A percentile compares a stretch with the other conserved stretches of the same genome.
Evolutionary conservation across 2,329 filamentous ascomycete genomes (phyloP).

Genomic region (Arthrinium puccinioides): DNA sequence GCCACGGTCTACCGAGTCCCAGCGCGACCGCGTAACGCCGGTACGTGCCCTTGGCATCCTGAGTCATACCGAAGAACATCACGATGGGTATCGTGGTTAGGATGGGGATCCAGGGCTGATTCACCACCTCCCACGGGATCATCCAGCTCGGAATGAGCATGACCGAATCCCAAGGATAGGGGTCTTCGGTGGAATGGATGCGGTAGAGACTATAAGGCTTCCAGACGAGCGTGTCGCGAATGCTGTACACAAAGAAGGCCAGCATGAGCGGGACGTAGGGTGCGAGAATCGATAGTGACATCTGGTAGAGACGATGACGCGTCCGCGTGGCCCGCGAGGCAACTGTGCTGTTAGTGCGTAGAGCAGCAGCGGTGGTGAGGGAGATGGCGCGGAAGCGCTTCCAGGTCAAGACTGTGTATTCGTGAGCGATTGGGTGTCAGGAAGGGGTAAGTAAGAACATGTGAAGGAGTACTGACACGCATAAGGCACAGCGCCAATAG

Average conservation of each 20-base stretch:
- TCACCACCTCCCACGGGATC: constrained; percentile 31
- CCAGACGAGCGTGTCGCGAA: constrained; percentile 20
- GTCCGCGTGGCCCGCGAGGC: constrained; percentile 37
- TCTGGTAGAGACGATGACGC: constrained; percentile 46
- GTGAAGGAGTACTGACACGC: constrained; percentile 36
- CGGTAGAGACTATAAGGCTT: constrained; percentile 31
- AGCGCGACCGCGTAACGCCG: constrained; percentile 17
- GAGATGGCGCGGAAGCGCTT: constrained; percentile 39
- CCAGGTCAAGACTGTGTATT: constrained; percentile 31
- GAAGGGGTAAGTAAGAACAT: too few species aligned
- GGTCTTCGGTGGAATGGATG: constrained; percentile 30
- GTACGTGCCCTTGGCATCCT: constrained; percentile 44
- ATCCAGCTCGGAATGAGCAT: constrained; percentile 34
- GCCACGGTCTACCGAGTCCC: constrained; percentile 6
- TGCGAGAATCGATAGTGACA: constrained; percentile 43
- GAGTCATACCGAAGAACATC: constrained; percentile 48
- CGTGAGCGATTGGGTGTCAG: neutral
- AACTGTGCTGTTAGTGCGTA: constrained; percentile 32
- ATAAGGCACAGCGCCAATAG: constrained; percentile 35
- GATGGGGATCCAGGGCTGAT: constrained; percentile 42
- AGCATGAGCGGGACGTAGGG: constrained; percentile 43
- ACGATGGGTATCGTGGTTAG: constrained; percentile 40
- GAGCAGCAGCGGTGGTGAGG: constrained; percentile 28
- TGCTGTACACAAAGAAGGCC: constrained; percentile 32
- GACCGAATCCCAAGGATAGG: constrained; percentile 39